phyloP scores from a whole-genome alignment of 2,329 filamentous ascomycete genomes.

The Colletotrichum tofieldiae region DNA sequence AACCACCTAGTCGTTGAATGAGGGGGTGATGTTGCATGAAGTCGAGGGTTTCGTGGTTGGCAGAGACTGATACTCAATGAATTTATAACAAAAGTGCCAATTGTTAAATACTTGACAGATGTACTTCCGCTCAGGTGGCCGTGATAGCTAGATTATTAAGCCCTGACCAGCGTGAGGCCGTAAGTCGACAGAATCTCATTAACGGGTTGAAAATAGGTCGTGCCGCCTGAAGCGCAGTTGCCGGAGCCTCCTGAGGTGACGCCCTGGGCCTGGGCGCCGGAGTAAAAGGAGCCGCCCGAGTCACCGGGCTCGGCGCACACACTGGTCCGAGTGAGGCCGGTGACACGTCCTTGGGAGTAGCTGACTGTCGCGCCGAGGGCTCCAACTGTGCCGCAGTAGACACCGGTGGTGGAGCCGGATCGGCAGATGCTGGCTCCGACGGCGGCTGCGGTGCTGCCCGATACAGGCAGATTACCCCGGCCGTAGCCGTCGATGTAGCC shows the following conservation, averaged over 20 bases:
- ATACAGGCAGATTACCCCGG: constrained; percentile 51
- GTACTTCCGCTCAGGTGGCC: constrained; percentile 1
- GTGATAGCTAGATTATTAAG: constrained; percentile 34
- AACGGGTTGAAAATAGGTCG: constrained; percentile 60
- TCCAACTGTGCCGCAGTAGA: constrained; percentile 56
- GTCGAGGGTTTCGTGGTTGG: too few species aligned
- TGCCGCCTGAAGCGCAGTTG: constrained; percentile 55
- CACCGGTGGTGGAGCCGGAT: constrained; percentile 59
- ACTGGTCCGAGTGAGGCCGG: constrained; percentile 57
- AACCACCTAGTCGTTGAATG: neutral
- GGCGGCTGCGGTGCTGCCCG: constrained; percentile 56
- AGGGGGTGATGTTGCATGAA: neutral
- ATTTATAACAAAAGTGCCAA: neutral
- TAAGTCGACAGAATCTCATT: constrained; percentile 59
- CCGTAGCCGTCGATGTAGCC: constrained; percentile 55
- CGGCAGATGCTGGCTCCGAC: constrained; percentile 57
- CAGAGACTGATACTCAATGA: neutral
- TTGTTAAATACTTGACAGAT: neutral
- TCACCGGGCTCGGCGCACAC: constrained; percentile 60
- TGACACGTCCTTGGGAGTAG: constrained; percentile 57
- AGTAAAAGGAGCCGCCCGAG: constrained; percentile 59
- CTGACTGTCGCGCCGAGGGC: constrained; percentile 54
- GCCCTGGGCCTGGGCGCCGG: constrained; percentile 59
- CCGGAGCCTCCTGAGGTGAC: constrained; percentile 59
- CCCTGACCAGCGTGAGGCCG: constrained; percentile 50